Conservation (phyloP, 495 filamentous ascomycete genomes). For the Glarea lozoyensis region DNA sequence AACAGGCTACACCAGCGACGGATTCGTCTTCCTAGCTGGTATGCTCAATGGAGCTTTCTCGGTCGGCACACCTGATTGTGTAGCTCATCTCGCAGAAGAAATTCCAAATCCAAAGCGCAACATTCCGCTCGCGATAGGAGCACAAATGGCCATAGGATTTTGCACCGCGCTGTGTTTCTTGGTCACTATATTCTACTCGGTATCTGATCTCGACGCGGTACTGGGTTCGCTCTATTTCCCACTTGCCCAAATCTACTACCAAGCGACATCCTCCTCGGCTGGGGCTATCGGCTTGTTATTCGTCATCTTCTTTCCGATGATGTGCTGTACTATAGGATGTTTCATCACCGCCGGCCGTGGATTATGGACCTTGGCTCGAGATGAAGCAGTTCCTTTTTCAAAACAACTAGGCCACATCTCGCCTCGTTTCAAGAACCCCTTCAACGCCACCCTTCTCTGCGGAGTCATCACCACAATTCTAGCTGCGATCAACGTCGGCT, state of each 20-base stretch:
- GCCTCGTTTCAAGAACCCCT: slow-evolving; percentile 40
- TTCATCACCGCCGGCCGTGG: slow-evolving; percentile 17
- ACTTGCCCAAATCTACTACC: slow-evolving; percentile 67
- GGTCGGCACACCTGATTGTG: slow-evolving; percentile 70
- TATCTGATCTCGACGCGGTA: slow-evolving; percentile 55
- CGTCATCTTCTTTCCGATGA: slow-evolving; percentile 55
- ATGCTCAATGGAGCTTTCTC: slow-evolving; percentile 83
- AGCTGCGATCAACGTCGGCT: slow-evolving; percentile 57
- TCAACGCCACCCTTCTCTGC: slow-evolving; percentile 49
- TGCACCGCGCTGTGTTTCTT: slow-evolving; percentile 65
- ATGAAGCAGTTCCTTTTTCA: slow-evolving; percentile 34
- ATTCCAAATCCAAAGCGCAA: slow-evolving; percentile 56
- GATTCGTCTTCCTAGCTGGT: slow-evolving; percentile 70
- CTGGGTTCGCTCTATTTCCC: slow-evolving; percentile 57
- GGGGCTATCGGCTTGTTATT: slow-evolving; percentile 59
- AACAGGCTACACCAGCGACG: slow-evolving; percentile 33
- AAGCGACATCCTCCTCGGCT: slow-evolving; percentile 56
- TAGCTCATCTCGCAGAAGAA: slow-evolving; percentile 78
- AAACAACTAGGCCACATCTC: slow-evolving; percentile 29
- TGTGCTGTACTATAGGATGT: slow-evolving; percentile 47
- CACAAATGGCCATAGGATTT: slow-evolving; percentile 52
- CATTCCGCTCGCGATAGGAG: slow-evolving; percentile 52
- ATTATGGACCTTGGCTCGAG: slow-evolving; percentile 76
- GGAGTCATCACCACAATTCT: slow-evolving; percentile 45
- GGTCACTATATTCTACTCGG: slow-evolving; percentile 64